Base-by-base conservation (phyloP, 371 early-diverging fungal genomes). In the Rhizoclosmatium hyalinum region DNA sequence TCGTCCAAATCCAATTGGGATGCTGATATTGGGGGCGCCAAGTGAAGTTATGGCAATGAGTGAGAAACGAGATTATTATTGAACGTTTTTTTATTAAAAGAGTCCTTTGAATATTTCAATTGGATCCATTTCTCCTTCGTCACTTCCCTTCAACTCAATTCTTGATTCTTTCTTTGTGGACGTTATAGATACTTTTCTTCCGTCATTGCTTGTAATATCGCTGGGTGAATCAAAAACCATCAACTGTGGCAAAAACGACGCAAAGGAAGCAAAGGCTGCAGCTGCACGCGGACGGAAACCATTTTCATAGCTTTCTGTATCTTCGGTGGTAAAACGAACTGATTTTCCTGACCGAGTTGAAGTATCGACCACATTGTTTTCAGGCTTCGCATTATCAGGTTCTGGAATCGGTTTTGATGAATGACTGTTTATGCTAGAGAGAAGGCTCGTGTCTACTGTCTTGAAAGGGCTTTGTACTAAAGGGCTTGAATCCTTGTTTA, bases 21-120 rank as follows among this genome's bases (percentile, higher is more conserved):
- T 50, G 68, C 68, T 74, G 5, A 53, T 65, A n/a, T 41, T 74
- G 45, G 74, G 65, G 39, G 57, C 54, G 39, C 74, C 74, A 5
- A 24, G 68, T 3, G 68, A 74, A n/a, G 74, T 74, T 19, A 58
- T 74, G 46, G 65, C 60, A 24, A 44, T 74, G 67, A 65, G 62
- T 46, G 65, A 74, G 44, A 56, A 73, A 0, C 47, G 73, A 43
- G 56, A 55, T 21, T 73, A 73, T 50, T 71, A 71, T 45, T 71
- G 41, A 62, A 24, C 2, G 14, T 32, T 32, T 32, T 32, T 1
- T 19, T 19, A 6, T 58, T 19, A 58, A 58, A 58, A 58, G 17
- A 58, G 21, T 6, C 21, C 32, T 19, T 58, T 58, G 21, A 58
- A 58, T 17, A 58, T 58, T 17, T 58, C 58, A 8, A 58, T 58